A percentile compares a stretch with the other conserved stretches of the same genome.
phyloP scores from a whole-genome alignment of 768 basidiomycete species.

The Lactarius sanguifluus region DNA sequence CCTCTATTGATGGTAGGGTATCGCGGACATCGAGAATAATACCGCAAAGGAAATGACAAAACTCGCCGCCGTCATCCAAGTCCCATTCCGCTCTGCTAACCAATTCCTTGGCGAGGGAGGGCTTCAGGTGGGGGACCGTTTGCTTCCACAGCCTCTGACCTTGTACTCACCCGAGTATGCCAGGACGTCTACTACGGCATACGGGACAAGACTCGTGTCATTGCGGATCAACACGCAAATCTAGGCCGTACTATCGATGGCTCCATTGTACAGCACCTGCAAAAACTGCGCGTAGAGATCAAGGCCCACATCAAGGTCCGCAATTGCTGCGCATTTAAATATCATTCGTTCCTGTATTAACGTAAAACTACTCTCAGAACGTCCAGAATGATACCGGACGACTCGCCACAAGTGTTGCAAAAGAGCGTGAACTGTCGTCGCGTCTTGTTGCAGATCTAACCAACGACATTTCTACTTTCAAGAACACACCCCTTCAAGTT shows the following conservation, averaged over 20 bases:
- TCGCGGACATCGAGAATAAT: conserved; percentile 92
- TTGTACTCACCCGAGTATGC: neutral
- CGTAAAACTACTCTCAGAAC: conserved; percentile 49
- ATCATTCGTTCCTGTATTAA: neutral
- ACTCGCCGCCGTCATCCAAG: conserved; percentile 93
- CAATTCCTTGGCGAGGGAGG: conserved; percentile 99
- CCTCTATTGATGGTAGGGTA: conserved; percentile 38
- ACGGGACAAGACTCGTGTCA: conserved; percentile 87
- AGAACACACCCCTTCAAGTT: conserved; percentile 91
- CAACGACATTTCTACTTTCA: conserved; percentile 83
- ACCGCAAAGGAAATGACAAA: conserved; percentile 91
- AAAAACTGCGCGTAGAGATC: conserved; percentile 92
- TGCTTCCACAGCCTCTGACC: neutral
- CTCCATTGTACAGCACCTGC: conserved; percentile 95
- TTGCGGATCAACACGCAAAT: conserved; percentile 96
- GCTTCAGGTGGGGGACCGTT: conserved; percentile 57
- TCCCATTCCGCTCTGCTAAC: conserved; percentile 92
- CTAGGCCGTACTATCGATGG: conserved; percentile 94
- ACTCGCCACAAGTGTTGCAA: conserved; percentile 86
- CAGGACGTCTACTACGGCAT: conserved; percentile 92
- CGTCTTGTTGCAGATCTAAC: conserved; percentile 85
- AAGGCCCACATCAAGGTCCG: conserved; percentile 94
- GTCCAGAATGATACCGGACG: conserved; percentile 96
- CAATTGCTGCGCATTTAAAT: conserved; percentile 1
- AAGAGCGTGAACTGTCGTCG: conserved; percentile 87